Percentiles rank a stretch among this genome's conserved stretches.
Evolutionary conservation across 1,284 basidiomycete genomes (phyloP).

Genomic region (Sanghuangporus sanghuang): DNA sequence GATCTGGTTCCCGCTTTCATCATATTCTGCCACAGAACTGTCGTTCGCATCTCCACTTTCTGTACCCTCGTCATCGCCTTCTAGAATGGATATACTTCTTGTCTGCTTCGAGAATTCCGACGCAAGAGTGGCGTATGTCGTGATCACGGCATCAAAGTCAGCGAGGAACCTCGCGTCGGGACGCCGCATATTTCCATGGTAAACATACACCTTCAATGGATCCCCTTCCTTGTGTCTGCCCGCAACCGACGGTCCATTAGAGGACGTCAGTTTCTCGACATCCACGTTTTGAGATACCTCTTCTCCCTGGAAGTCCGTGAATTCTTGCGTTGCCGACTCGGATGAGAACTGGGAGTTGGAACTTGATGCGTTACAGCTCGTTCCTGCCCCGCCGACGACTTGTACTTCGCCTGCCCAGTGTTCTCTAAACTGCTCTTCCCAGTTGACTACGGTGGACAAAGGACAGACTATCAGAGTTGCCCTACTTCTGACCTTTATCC

Average conservation of each 20-base stretch:
- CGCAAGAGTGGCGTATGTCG: slow-evolving; percentile 93
- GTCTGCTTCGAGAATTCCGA: slow-evolving; percentile 92
- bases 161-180: slow-evolving; percentile 82
- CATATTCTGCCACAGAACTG: slow-evolving; percentile 58
- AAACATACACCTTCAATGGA: slow-evolving; percentile 83
- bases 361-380: slow-evolving; percentile 24
- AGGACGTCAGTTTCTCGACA: not conserved
- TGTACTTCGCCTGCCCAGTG: slow-evolving; percentile 87
- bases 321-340: not conserved
- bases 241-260: slow-evolving; percentile 19
- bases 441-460: slow-evolving; percentile 94
- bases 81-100: slow-evolving; percentile 49
- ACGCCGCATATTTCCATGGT: slow-evolving; percentile 90
- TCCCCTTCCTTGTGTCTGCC: slow-evolving; percentile 38
- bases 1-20: slow-evolving; percentile 62
- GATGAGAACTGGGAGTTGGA: not conserved
- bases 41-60: slow-evolving; percentile 52
- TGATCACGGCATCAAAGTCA: slow-evolving; percentile 96
- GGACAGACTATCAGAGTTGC: slow-evolving; percentile 97
- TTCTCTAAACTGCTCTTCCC: slow-evolving; percentile 97
- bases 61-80: slow-evolving; percentile 66
- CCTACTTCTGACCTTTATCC: slow-evolving; percentile 76
- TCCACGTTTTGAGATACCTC: not conserved
- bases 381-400: slow-evolving; percentile 71
- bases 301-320: not conserved